A percentile compares a stretch with the other conserved stretches of the same genome.
Evolutionary conservation across 768 basidiomycete genomes (phyloP).

Genomic region (Rubroboletus pulcherrimus): DNA sequence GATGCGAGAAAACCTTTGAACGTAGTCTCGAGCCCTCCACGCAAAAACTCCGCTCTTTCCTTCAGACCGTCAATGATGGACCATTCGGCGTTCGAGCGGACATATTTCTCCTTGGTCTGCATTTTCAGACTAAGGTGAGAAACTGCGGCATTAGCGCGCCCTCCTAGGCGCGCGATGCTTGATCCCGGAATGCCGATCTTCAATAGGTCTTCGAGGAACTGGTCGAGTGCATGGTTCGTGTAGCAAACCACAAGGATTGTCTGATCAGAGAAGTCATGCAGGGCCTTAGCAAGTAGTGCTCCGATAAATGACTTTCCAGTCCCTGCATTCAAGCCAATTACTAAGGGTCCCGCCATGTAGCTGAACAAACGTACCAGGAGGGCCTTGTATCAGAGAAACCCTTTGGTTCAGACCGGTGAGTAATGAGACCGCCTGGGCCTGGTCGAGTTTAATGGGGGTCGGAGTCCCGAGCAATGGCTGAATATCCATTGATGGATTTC

Average conservation of each 20-base stretch:
- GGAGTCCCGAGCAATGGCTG: slow-evolving; percentile 34
- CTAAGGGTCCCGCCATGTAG: background rate
- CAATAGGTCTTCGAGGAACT: slow-evolving; percentile 60
- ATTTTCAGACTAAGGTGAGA: slow-evolving; percentile 43
- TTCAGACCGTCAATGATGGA: slow-evolving; percentile 40
- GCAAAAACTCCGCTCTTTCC: slow-evolving; percentile 5
- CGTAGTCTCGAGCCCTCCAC: slow-evolving; percentile 20
- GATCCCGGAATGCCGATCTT: slow-evolving; percentile 51
- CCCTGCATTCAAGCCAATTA: slow-evolving; percentile 34
- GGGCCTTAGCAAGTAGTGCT: slow-evolving; percentile 54
- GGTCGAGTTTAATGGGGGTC: slow-evolving; percentile 46
- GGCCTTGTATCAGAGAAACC: slow-evolving; percentile 66
- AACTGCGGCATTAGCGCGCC: slow-evolving; percentile 50
- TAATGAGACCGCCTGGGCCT: slow-evolving; percentile 43
- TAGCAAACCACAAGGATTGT: slow-evolving; percentile 66
- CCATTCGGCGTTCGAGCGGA: slow-evolving; percentile 36
- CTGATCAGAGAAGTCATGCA: slow-evolving; percentile 44
- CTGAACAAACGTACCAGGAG: slow-evolving; percentile 49
- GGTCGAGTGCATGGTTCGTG: slow-evolving; percentile 71
- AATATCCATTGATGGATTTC: slow-evolving; percentile 40
- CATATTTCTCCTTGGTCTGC: slow-evolving; percentile 28
- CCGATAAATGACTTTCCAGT: slow-evolving; percentile 75
- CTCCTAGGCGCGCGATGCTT: slow-evolving; percentile 51
- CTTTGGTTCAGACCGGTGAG: slow-evolving; percentile 51
- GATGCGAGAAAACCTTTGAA: slow-evolving; percentile 30